Conservation (phyloP, 805 yeast genomes). For the Cyberlindnera subsufficiens region DNA sequence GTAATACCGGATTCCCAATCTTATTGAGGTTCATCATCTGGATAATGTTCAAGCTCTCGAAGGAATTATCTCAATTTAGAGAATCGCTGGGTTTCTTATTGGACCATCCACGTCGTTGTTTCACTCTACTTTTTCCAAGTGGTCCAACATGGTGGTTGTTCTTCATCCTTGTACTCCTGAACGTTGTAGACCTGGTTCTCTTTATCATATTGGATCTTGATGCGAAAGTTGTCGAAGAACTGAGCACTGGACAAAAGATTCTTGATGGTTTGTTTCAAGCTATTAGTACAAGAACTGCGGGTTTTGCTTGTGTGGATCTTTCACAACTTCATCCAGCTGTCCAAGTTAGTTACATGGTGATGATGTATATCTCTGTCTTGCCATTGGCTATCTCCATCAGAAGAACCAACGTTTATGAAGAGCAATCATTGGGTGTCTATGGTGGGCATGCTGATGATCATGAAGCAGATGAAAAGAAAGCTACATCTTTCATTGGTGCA, state of each 20-base stretch:
- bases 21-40: constrained; percentile 77
- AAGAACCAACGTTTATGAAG: constrained; percentile 96
- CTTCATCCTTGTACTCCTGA: constrained; percentile 63
- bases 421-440: constrained; percentile 92
- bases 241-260: constrained; percentile 64
- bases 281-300: constrained; percentile 90
- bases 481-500: constrained; percentile 68
- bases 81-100: constrained; percentile 83
- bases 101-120: constrained; percentile 97
- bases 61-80: constrained; percentile 51
- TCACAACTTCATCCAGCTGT: constrained; percentile 79
- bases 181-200: constrained; percentile 71
- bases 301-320: constrained; percentile 70
- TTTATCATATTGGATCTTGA: constrained; percentile 75
- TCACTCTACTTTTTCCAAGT: constrained; percentile 85
- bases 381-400: constrained; percentile 96
- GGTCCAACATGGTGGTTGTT: constrained; percentile 95
- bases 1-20: constrained; percentile 94
- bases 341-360: constrained; percentile 86
- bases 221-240: constrained; percentile 40
- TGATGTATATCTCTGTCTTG: constrained; percentile 97
- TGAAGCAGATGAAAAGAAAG: constrained; percentile 25
- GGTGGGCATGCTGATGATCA: constrained; percentile 6
- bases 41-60: constrained; percentile 63
- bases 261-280: constrained; percentile 88